Evolutionary conservation across 2,329 filamentous ascomycete species (phyloP).

Genomic region (Clonostachys sp.): DNA sequence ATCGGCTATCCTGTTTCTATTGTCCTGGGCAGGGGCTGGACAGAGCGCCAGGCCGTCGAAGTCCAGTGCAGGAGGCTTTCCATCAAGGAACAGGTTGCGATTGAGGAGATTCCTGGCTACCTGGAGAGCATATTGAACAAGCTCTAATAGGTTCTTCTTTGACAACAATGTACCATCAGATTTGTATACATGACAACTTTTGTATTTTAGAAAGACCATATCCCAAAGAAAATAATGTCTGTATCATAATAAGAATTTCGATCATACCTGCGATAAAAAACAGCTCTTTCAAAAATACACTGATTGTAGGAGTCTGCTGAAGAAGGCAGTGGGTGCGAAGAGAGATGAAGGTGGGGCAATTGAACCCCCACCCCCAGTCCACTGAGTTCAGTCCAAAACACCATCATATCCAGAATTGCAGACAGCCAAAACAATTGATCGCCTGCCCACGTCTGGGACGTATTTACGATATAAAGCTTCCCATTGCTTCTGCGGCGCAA

Average conservation of each 20-base stretch:
- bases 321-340: neutral
- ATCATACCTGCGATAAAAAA: too few relatives aligned
- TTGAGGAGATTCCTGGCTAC: conserved; percentile 41
- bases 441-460: too few relatives aligned
- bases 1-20: conserved; percentile 84
- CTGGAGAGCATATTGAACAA: conserved; percentile 31
- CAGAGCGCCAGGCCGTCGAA: conserved; percentile 55
- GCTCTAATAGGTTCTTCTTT: neutral
- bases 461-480: too few relatives aligned
- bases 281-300: too few relatives aligned
- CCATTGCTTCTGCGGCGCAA: too few relatives aligned
- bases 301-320: too few relatives aligned
- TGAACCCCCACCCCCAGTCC: neutral
- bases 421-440: too few relatives aligned
- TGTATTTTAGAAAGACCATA: too few relatives aligned
- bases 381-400: neutral
- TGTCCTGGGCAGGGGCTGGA: conserved; percentile 71
- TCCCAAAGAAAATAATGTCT: too few relatives aligned
- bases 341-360: neutral
- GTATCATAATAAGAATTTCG: too few relatives aligned
- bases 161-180: too few relatives aligned
- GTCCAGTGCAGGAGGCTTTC: conserved; percentile 72
- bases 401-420: neutral
- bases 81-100: conserved; percentile 52
- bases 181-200: too few relatives aligned